These are phyloP conservation scores for Silybum marianum DNA, from an alignment of 129 eudicot genomes.

Conservation along the genomic window DNA sequence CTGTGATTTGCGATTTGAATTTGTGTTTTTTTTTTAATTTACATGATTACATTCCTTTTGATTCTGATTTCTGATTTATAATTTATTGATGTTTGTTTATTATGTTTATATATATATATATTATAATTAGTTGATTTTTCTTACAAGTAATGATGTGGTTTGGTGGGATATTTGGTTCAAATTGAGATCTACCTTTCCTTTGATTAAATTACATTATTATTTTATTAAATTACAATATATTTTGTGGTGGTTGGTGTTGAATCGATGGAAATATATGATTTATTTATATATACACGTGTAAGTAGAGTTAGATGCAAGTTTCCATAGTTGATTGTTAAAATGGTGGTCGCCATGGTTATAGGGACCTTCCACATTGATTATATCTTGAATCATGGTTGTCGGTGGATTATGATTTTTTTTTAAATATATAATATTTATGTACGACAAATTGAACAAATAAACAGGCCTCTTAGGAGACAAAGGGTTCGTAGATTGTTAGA, in stretches of 20 bases:
- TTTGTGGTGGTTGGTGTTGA: slow-evolving; percentile 36
- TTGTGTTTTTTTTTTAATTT: neutral
- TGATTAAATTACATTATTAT: neutral
- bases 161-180: slow-evolving; percentile 20
- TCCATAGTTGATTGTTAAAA: slow-evolving; percentile 8
- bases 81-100: neutral
- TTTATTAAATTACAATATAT: slow-evolving; percentile 1
- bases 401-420: slow-evolving; percentile 21
- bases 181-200: slow-evolving; percentile 39
- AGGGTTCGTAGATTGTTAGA: no score
- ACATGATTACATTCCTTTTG: neutral
- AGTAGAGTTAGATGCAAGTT: slow-evolving; percentile 32
- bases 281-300: slow-evolving; percentile 31
- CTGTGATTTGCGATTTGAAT: neutral
- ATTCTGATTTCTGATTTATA: slow-evolving; percentile 7
- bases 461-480: no score
- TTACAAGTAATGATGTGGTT: slow-evolving; percentile 20
- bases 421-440: no score
- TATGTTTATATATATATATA: neutral
- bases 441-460: no score
- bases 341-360: slow-evolving; percentile 13
- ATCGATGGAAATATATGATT: slow-evolving; percentile 23
- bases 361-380: slow-evolving; percentile 21
- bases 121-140: slow-evolving; percentile 17
- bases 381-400: slow-evolving; percentile 21